phyloP scores from a whole-genome alignment of 495 filamentous ascomycete genomes.

The Evansstolkia leycettana region DNA sequence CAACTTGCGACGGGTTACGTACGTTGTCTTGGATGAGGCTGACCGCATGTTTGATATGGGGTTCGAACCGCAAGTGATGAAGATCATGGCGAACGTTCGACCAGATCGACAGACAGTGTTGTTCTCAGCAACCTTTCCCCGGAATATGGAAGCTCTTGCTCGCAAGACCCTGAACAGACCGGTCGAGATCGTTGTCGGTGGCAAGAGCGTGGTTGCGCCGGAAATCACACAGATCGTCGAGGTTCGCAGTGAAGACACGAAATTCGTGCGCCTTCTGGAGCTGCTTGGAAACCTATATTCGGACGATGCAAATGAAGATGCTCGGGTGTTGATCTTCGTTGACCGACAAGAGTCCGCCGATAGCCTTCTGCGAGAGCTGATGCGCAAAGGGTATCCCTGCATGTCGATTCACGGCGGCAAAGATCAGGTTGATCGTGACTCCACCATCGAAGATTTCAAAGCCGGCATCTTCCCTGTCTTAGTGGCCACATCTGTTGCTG shows the following conservation, averaged over 20 bases:
- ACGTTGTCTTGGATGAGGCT: slow-evolving; percentile 91
- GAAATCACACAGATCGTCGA: slow-evolving; percentile 95
- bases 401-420: slow-evolving; percentile 96
- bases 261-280: slow-evolving; percentile 75
- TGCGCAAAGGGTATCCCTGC: slow-evolving; percentile 84
- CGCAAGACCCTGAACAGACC: slow-evolving; percentile 78
- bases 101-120: slow-evolving; percentile 88
- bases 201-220: slow-evolving; percentile 78
- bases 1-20: slow-evolving; percentile 78
- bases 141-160: slow-evolving; percentile 80
- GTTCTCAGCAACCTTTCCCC: slow-evolving; percentile 95
- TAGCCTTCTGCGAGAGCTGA: slow-evolving; percentile 63
- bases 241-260: slow-evolving; percentile 68
- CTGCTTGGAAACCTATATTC: slow-evolving; percentile 79
- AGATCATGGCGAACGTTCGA: slow-evolving; percentile 81
- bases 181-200: slow-evolving; percentile 86
- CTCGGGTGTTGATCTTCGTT: slow-evolving; percentile 82
- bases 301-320: slow-evolving; percentile 68
- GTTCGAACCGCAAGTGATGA: slow-evolving; percentile 96
- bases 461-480: slow-evolving; percentile 78
- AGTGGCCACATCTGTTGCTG: slow-evolving; percentile 92
- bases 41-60: slow-evolving; percentile 99
- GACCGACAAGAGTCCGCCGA: slow-evolving; percentile 93
- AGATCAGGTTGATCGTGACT: slow-evolving; percentile 90
- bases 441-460: slow-evolving; percentile 92